Base-by-base conservation (phyloP, 2,329 filamentous ascomycete genomes). In the Colletotrichum tropicale region DNA sequence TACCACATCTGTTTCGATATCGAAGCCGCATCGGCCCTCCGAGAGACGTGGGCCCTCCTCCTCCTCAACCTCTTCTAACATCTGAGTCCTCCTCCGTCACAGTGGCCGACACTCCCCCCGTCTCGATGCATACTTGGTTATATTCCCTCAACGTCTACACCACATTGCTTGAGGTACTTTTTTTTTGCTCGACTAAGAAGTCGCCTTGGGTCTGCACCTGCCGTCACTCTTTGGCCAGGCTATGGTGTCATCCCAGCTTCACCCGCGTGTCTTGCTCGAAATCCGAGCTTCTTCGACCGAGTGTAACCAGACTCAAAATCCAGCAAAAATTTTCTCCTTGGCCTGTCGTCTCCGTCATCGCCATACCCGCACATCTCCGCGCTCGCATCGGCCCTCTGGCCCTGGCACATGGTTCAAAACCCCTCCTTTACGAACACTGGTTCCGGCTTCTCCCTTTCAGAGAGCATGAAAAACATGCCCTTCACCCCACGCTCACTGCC, bases 331-430 rank as follows among this genome's bases (percentile, higher is more conserved):
- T 28, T 34, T 28, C 60, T 34, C 21, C 55, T 24, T 52, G 12
- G 21, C 38, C 18, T 43, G 38, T 43, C 38, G 6, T n/a, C 52
- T n/a, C 34, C 26, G 9, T 16, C 26, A 21, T 34, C 16, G 28
- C 15, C 32, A 18, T 34, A 36, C 21, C 66, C 18, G 48, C 34
- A 48, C 73, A 24, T 38, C 72, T 55, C 36, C 56, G 43, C 69
- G 34, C 69, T 75, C 73, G 73, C 73, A 75, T 75, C 69, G 73
- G 73, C 62, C 69, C n/a, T 72, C 64, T 64, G 36, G 32, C 55
- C 28, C 34, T 43, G 32, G 67, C 32, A 60, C 26, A 56, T 62
- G 70, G 24, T 30, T 32, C 55, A 38, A 36, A 15, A 21, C 48
- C 65, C 69, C 38, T 43, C 18, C 38, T 43, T n/a, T 43, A n/a